Base-by-base conservation (phyloP, 192 early-diverging fungal genomes). In the Coemansia erecta region DNA sequence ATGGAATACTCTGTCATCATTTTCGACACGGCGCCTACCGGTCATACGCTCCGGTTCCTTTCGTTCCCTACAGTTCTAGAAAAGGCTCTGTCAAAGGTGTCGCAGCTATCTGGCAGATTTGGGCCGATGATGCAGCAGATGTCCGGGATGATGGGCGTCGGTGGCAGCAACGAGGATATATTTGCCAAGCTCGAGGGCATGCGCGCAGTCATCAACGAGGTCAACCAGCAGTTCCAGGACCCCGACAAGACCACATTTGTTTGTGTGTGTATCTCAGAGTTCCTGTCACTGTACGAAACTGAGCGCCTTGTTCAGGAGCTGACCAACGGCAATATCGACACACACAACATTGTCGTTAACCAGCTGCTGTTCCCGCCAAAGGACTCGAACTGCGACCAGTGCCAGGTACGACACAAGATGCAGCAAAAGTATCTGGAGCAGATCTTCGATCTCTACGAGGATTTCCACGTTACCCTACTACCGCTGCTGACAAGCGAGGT, bases 221-320 rank as follows among this genome's bases (percentile, higher is more conserved):
- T 99, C 51, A 99, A 98, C 72, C 84, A 89, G 56, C 97, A 99
- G 82, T 99, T 99, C 85, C 94, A 99, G 83, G 95, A 99, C 67
- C 92, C 95, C 0, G 93, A 98, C 60, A 95, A 90, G 79, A 99
- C 97, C 0, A 99, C 97, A 0, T 99, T 99, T 81, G 87, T 99
- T 51, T 99, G 97, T 80, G 95, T 99, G 37, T 98, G 95, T 73
- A 99, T 99, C 62, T 90, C 93, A 33, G 97, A 99, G 74, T 99
- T 99, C 83, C 85, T 99, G 72, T 99, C 97, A 19, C 83, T 99
- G 33, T 99, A 99, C 81, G 97, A 99, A 69, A 99, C 97, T 0
- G 97, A 99, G 78, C 87, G 97, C 53, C 92, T 99, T 90, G 96
- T 99, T 69, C 97, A 99, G 79, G 97, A 99, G 82, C 85, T 99